Percentiles rank a stretch among this genome's conserved stretches.
Evolutionary conservation across 2,329 filamentous ascomycete species (phyloP).

Genomic region (Fusarium sp.): DNA sequence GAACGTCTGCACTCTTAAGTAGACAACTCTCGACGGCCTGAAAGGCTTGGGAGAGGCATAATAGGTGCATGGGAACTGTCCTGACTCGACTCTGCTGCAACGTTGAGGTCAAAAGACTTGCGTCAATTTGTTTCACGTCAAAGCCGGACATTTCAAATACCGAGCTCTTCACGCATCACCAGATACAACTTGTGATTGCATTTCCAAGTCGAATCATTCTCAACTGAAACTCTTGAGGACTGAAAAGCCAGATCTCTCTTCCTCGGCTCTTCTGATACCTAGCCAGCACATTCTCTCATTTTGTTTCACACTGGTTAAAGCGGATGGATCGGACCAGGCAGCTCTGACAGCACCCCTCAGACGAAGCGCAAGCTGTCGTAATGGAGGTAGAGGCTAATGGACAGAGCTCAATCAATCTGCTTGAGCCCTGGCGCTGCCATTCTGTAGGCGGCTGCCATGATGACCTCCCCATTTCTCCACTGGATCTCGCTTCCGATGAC

Average conservation of each 20-base stretch:
- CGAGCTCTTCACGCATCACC: conserved; percentile 16
- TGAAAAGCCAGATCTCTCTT: background rate
- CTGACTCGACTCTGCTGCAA: background rate
- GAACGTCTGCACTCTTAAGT: conserved; percentile 1
- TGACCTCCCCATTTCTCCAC: conserved; percentile 28
- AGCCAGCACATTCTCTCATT: background rate
- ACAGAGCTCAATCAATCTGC: conserved; percentile 37
- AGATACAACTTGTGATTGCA: conserved; percentile 17
- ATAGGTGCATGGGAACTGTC: background rate
- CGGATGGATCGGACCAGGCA: conserved; percentile 37
- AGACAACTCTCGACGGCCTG: background rate
- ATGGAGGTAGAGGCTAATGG: conserved; percentile 41
- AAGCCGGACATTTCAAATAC: background rate
- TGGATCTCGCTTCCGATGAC: conserved; percentile 28
- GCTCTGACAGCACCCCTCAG: conserved; percentile 31
- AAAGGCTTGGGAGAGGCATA: background rate
- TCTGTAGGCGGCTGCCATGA: conserved; percentile 34
- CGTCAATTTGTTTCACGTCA: background rate
- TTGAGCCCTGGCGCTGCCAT: conserved; percentile 38
- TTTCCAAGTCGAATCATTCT: conserved; percentile 7
- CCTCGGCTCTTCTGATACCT: background rate
- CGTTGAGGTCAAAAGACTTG: background rate
- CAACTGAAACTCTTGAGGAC: background rate
- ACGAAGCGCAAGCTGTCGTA: conserved; percentile 37
- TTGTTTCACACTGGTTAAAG: conserved; percentile 4